These are phyloP conservation scores for Rhizopus stolonifer DNA, from an alignment of 371 early-diverging fungal genomes.

Conservation along the genomic window DNA sequence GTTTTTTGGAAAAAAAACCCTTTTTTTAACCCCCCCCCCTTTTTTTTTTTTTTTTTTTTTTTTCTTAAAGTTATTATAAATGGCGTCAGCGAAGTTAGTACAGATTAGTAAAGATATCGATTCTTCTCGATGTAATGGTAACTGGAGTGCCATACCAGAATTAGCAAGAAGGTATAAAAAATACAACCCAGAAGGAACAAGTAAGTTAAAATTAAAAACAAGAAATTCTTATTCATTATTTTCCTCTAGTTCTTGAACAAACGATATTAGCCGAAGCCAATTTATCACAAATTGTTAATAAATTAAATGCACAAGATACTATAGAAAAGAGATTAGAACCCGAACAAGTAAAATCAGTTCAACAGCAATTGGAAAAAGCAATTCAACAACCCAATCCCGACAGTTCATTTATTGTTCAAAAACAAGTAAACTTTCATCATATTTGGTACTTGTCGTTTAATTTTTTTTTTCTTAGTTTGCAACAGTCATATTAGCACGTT, in stretches of 20 bases:
- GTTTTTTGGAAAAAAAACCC: no score
- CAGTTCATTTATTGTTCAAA: constrained; percentile 14
- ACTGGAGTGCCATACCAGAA: constrained; percentile 53
- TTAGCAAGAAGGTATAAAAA: constrained; percentile 63
- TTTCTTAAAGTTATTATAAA: not conserved
- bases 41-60: constrained; percentile 7
- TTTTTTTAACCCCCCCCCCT: constrained; percentile 1
- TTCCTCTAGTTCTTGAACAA: constrained; percentile 42
- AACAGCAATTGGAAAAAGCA: constrained; percentile 24
- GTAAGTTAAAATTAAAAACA: constrained; percentile 29
- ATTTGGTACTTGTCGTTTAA: no score
- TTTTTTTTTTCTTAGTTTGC: no score
- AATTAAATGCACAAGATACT: constrained; percentile 16
- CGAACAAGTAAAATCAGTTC: constrained; percentile 27
- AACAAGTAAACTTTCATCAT: constrained; percentile 39
- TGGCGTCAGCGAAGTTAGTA: constrained; percentile 30
- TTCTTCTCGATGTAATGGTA: constrained; percentile 50
- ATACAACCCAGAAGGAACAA: constrained; percentile 57
- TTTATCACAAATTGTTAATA: constrained; percentile 1
- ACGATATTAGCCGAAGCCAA: constrained; percentile 44
- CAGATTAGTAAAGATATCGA: constrained; percentile 51
- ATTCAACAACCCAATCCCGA: constrained; percentile 18
- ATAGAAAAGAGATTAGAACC: constrained; percentile 27
- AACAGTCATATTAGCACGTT: constrained; percentile 41
- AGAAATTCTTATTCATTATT: no score